Evolutionary conservation across 2,329 filamentous ascomycete genomes (phyloP), one percentile per base, ranked within the genome.

Genomic region (Zasmidium citrigriseum): DNA sequence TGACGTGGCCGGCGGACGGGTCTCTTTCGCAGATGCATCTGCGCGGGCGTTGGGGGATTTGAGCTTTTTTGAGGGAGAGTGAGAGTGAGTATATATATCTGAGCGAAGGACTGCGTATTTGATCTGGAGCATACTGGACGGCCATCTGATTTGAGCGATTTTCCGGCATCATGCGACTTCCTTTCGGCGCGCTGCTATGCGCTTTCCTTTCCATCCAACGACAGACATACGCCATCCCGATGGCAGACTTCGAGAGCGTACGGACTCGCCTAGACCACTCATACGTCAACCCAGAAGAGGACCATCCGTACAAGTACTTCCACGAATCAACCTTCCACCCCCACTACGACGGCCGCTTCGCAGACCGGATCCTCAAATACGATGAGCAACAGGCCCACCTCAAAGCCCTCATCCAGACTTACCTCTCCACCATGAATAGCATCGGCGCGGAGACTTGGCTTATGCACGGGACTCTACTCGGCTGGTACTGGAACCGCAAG

Each of bases 401-500:
- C 18, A 78, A 76, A 20, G 73, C 78, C 1, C 73, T 86, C 34
- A 76, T 86, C 59, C 80, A 79, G 63, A 81, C 82, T 1, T 86
- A 86, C 64, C 75, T 85, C 2, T 72, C 75, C 1, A 82, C 82
- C 4, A 86, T 86, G 83, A 72, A 77, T 45, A 76, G 80, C 52
- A 77, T 86, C 27, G 80, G 82, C 14, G 79, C 80, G 22, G 80
- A 85, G 63, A 86, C 84, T 9, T 87, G 84, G 84, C 80, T 87
- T 57, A 86, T 86, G 82, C 84, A 87, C 64, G 84, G 84, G 12
- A 82, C 81, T 4, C 72, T 87, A 44, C 73, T 86, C 16, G 82
- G 83, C 34, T 86, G 84, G 84, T 86, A 82, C 79, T 87, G 84
- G 84, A 86, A 85, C 64, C 77, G 80, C 54, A 79, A 80, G 67